A percentile compares a stretch with the other conserved stretches of the same genome.
Evolutionary conservation across 768 basidiomycete genomes (phyloP).

Genomic region (Megacollybia marginata): DNA sequence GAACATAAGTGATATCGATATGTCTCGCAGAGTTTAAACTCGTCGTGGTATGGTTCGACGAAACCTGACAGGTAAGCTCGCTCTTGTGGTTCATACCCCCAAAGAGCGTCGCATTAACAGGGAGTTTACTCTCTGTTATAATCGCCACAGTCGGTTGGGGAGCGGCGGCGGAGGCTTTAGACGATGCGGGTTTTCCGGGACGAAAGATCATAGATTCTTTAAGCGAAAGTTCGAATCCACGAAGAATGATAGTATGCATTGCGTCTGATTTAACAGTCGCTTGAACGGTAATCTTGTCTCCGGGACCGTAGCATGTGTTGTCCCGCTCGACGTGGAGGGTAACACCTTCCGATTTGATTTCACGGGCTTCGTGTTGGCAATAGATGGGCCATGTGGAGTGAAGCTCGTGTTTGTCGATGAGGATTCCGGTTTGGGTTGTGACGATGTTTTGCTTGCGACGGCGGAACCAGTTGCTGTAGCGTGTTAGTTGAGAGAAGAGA

Average conservation of each 20-base stretch:
- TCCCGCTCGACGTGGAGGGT: slow-evolving; percentile 70
- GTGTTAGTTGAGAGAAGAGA: slow-evolving; percentile 27
- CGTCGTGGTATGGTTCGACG: slow-evolving; percentile 68
- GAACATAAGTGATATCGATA: slow-evolving; percentile 78
- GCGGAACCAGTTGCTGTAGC: slow-evolving; percentile 56
- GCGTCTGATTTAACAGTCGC: slow-evolving; percentile 70
- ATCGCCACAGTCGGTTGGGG: slow-evolving; percentile 46
- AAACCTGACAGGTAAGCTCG: slow-evolving; percentile 67
- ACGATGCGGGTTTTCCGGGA: slow-evolving; percentile 45
- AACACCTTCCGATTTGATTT: slow-evolving; percentile 59
- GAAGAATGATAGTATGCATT: slow-evolving; percentile 61
- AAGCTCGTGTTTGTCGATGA: slow-evolving; percentile 89
- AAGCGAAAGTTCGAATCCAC: slow-evolving; percentile 77
- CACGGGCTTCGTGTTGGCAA: slow-evolving; percentile 68
- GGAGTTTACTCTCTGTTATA: slow-evolving; percentile 65
- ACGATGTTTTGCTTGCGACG: slow-evolving; percentile 66
- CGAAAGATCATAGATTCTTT: slow-evolving; percentile 76
- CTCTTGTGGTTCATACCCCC: slow-evolving; percentile 65
- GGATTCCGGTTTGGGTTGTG: slow-evolving; percentile 59
- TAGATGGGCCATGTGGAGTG: slow-evolving; percentile 94
- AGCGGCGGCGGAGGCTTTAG: slow-evolving; percentile 52
- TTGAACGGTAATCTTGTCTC: slow-evolving; percentile 67
- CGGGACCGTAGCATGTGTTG: slow-evolving; percentile 78
- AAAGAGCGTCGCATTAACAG: slow-evolving; percentile 66
- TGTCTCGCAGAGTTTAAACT: slow-evolving; percentile 77